Percentiles rank a stretch among this genome's conserved stretches.
phyloP scores from a whole-genome alignment of 176 grass and related monocot species.

The Olyra latifolia region DNA sequence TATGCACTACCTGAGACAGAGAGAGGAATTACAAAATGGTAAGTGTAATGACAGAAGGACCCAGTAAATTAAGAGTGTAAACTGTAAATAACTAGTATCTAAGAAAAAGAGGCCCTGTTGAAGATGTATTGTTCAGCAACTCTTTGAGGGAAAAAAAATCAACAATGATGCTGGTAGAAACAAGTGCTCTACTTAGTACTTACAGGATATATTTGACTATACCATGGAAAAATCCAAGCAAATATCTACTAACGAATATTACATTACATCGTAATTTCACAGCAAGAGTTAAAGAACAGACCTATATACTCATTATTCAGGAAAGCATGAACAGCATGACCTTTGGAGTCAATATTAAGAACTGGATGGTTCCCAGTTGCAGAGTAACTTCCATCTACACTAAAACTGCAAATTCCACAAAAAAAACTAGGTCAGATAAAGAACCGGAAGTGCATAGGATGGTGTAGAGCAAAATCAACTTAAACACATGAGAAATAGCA shows the following conservation, averaged over 20 bases:
- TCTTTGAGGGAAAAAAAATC: background rate
- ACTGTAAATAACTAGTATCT: background rate
- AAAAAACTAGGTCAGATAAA: constrained; percentile 25
- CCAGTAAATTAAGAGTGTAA: constrained; percentile 8
- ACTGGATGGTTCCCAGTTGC: constrained; percentile 36
- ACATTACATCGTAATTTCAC: background rate
- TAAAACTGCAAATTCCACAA: constrained; percentile 56
- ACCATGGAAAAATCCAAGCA: background rate
- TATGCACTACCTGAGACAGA: constrained; percentile 59
- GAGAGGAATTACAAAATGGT: background rate
- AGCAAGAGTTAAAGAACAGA: constrained; percentile 29
- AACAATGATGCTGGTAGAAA: background rate
- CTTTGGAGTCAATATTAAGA: constrained; percentile 73
- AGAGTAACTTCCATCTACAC: constrained; percentile 51
- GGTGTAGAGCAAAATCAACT: constrained; percentile 14
- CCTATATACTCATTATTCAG: constrained; percentile 79
- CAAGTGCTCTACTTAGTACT: constrained; percentile 14
- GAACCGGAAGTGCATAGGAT: constrained; percentile 18
- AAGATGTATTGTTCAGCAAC: background rate
- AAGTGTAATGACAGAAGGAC: background rate
- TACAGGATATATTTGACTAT: constrained; percentile 8
- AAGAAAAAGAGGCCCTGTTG: background rate
- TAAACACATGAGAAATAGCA: constrained; percentile 13
- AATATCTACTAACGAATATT: constrained; percentile 25
- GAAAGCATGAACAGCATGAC: constrained; percentile 87